Evolutionary conservation across 768 basidiomycete species (phyloP).

Genomic region (Xerocomus potaroensis): DNA sequence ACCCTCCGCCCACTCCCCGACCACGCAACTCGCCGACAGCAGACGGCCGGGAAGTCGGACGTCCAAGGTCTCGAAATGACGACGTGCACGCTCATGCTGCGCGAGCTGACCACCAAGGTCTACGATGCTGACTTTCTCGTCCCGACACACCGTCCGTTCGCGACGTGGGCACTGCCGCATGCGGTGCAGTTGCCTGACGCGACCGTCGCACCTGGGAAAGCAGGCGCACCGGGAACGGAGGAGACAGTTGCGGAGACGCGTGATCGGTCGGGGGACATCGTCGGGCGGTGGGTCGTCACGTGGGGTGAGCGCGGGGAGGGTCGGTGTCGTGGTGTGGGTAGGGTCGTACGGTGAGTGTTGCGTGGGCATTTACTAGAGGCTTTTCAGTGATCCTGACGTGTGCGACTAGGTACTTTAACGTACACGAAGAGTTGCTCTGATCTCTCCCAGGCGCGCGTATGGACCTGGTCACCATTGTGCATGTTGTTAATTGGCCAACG

Average conservation of each 20-base stretch:
- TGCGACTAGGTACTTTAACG: slow-evolving; percentile 43
- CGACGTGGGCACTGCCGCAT: slow-evolving; percentile 74
- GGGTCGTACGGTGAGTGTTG: slow-evolving; percentile 58
- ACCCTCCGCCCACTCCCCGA: slow-evolving; percentile 47
- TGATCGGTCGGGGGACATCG: slow-evolving; percentile 50
- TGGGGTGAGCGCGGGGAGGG: slow-evolving; percentile 69
- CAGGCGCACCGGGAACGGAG: slow-evolving; percentile 45
- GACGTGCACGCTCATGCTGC: slow-evolving; percentile 58
- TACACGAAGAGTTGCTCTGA: slow-evolving; percentile 46
- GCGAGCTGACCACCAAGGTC: slow-evolving; percentile 60
- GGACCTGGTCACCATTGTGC: too few species aligned
- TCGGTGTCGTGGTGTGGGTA: slow-evolving; percentile 58
- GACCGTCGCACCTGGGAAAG: slow-evolving; percentile 25
- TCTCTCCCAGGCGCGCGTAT: too few species aligned
- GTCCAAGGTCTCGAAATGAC: slow-evolving; percentile 63
- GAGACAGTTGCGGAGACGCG: slow-evolving; percentile 81
- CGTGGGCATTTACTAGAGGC: neutral
- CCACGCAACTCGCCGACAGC: slow-evolving; percentile 27
- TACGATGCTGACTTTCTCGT: slow-evolving; percentile 73
- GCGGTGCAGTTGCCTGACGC: slow-evolving; percentile 42
- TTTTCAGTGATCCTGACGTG: neutral
- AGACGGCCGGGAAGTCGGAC: slow-evolving; percentile 10
- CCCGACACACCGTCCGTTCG: slow-evolving; percentile 63
- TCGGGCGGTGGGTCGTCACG: slow-evolving; percentile 75
- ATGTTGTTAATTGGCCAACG: too few species aligned